Base-by-base conservation (phyloP, 495 filamentous ascomycete species). In the Zalerion maritima region DNA sequence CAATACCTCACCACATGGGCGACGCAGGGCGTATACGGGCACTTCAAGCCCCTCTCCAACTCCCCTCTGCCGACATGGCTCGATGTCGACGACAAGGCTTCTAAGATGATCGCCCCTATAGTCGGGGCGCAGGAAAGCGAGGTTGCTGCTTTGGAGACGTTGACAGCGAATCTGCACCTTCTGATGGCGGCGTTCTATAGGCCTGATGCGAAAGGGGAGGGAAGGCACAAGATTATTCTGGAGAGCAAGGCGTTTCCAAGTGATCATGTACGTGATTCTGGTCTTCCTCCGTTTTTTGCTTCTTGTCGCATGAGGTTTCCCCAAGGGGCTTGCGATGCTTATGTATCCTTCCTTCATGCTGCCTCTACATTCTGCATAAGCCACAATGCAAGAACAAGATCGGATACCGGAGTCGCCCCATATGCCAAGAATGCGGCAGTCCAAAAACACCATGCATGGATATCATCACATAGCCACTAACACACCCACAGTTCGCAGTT, bases 221-320 rank as follows among this genome's bases (percentile, higher is more conserved):
- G 76, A 14, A 67, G 70, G 34, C 82, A 80, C 41, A 93, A 89
- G 58, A 83, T 97, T 34, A 85, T 96, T 26, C 57, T 94, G 12
- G 89, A 97, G 60, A 76, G 71, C 41, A 92, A 89, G 51, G 85
- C 89, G 0, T 97, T 97, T 46, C 89, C 89, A 6, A 85, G 78
- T 51, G 89, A 97, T 58, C 82, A 94, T 46, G 64, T 69, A 50
- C 48, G 49, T 27, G 27, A 11, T 10, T 13, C 35, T 18, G 13
- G 11, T 16, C n/a, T 18, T 14, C 12, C n/a, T 4, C 12, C 24
- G 30, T 14, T 21, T 15, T 19, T 24, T 15, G 22, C 13, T 18
- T 2, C 12, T 10, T 21, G 8, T 0, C 11, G 10, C 11, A 1
- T 3, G 24, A 35, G 17, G n/a, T n/a, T n/a, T n/a, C n/a, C n/a